A percentile compares a stretch with the other conserved stretches of the same genome.
Conservation (phyloP, 2,329 filamentous ascomycete genomes). For the Sclerotinia borealis region DNA sequence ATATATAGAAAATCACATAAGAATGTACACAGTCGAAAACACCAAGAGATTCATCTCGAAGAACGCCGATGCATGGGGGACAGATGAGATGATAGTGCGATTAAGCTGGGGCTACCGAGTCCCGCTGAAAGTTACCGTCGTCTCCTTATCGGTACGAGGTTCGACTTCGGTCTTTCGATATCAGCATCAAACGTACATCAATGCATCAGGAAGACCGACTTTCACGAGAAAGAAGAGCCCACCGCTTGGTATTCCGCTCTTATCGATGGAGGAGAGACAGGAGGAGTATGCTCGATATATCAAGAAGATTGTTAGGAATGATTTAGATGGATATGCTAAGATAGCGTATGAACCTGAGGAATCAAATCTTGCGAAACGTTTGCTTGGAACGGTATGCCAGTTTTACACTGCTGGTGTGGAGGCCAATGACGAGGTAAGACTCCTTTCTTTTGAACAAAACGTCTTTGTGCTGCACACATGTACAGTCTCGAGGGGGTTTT, state of each 20-base stretch:
- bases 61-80: slow-evolving; percentile 28
- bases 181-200: slow-evolving; percentile 16
- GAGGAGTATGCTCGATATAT: slow-evolving; percentile 25
- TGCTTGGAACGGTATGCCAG: slow-evolving; percentile 22
- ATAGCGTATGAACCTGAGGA: slow-evolving; percentile 25
- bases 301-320: slow-evolving; percentile 24
- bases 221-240: slow-evolving; percentile 25
- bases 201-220: slow-evolving; percentile 14
- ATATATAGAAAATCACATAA: slow-evolving; percentile 25
- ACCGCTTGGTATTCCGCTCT: slow-evolving; percentile 28
- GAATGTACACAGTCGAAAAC: slow-evolving; percentile 27
- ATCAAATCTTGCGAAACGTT: slow-evolving; percentile 23
- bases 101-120: slow-evolving; percentile 29
- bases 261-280: slow-evolving; percentile 28
- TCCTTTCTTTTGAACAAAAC: not conserved
- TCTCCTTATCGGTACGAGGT: slow-evolving; percentile 23
- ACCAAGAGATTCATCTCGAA: slow-evolving; percentile 26
- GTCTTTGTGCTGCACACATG: not conserved
- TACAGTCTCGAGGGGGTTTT: not conserved
- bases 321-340: slow-evolving; percentile 21
- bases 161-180: slow-evolving; percentile 24
- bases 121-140: slow-evolving; percentile 24
- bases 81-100: slow-evolving; percentile 20
- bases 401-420: slow-evolving; percentile 23
- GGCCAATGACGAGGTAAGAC: slow-evolving; percentile 24